phyloP scores from a whole-genome alignment of 345 rosid species.

The Sonneratia caseolaris region DNA sequence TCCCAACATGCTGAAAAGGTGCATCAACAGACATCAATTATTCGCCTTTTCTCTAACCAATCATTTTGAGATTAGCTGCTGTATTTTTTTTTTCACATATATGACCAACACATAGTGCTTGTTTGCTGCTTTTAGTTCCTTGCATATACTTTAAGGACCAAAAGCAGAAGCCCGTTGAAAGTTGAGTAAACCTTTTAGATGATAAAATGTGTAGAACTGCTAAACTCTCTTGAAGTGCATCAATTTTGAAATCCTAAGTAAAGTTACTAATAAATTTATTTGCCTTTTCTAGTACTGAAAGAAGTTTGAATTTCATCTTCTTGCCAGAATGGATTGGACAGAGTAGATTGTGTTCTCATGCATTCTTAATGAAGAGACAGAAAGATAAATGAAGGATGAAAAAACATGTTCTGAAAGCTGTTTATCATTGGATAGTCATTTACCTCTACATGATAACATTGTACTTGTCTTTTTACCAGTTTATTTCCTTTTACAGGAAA shows the following conservation, averaged over 20 bases:
- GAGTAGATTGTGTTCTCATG: neutral
- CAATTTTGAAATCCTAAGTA: neutral
- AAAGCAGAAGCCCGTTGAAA: neutral
- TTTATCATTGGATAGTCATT: neutral
- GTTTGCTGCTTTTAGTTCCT: neutral
- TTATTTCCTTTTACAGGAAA: slow-evolving; percentile 32
- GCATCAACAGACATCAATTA: neutral
- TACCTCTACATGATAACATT: neutral
- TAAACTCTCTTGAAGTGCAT: neutral
- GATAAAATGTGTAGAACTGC: neutral
- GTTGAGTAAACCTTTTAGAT: neutral
- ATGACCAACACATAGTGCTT: neutral
- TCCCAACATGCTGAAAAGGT: slow-evolving; percentile 44
- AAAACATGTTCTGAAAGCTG: neutral
- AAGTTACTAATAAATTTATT: neutral
- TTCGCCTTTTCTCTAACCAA: neutral
- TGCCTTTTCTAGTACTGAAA: neutral
- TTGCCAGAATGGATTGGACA: neutral
- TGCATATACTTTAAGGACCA: neutral
- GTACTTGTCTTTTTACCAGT: neutral
- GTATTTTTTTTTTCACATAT: neutral
- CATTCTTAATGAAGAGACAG: neutral
- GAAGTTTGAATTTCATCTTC: neutral
- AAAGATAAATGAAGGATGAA: neutral
- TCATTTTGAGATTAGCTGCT: neutral